Percentiles rank a stretch among this genome's conserved stretches.
These are phyloP conservation scores for Lagenaria siceraria DNA, from an alignment of 306 rosid species.

Conservation along the genomic window DNA sequence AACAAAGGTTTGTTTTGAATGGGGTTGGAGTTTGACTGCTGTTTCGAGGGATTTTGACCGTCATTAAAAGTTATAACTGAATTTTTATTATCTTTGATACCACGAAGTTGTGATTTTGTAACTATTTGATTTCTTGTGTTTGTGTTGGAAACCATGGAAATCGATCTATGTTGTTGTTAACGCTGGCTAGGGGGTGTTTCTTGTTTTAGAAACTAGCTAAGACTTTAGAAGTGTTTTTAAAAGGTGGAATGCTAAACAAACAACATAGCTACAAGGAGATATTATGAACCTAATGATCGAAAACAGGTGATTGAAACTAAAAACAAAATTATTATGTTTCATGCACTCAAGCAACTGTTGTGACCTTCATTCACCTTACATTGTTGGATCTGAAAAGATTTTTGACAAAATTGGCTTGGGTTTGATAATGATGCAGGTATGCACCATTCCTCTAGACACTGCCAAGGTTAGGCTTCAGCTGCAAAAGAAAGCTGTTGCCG, in stretches of 20 bases:
- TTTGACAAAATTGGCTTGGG: not conserved
- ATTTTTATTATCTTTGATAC: not conserved
- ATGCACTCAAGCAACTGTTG: not conserved
- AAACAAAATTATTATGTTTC: not conserved
- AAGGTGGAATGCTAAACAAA: not conserved
- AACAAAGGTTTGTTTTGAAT: not conserved
- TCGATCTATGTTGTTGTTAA: not conserved
- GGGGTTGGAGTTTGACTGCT: not conserved
- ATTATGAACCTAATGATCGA: not conserved
- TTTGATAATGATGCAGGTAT: slow-evolving; percentile 36
- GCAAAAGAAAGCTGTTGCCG: slow-evolving; percentile 60
- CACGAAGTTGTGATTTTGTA: not conserved
- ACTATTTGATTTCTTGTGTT: not conserved
- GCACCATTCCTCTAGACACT: slow-evolving; percentile 91
- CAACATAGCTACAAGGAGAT: not conserved
- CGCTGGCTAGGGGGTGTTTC: not conserved
- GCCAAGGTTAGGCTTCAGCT: slow-evolving; percentile 98
- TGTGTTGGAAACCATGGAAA: not conserved
- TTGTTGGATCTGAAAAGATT: not conserved
- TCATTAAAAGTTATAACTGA: not conserved
- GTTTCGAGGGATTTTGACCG: not conserved
- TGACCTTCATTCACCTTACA: not conserved
- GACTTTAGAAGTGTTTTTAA: not conserved
- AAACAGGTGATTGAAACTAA: too few relatives aligned
- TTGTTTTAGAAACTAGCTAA: not conserved